Percentiles rank a stretch among this genome's conserved stretches.
Conservation (phyloP, 1,284 basidiomycete genomes). For the Puccinia hordei region DNA sequence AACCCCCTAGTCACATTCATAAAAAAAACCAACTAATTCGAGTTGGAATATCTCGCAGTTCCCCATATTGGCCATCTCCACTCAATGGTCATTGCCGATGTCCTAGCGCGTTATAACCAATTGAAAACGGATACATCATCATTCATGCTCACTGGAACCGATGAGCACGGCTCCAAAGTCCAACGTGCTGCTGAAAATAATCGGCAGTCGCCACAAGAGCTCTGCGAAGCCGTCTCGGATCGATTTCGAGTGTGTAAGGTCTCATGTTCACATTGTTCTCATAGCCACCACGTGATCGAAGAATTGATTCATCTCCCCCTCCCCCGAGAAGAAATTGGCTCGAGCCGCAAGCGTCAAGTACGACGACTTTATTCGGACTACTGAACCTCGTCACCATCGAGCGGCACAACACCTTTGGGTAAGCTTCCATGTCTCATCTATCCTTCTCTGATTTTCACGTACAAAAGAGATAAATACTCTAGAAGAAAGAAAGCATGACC, state of each 20-base stretch:
- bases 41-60: conserved; percentile 44
- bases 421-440: conserved; percentile 15
- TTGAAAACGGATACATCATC: conserved; percentile 53
- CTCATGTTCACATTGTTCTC: not conserved
- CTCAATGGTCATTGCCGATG: conserved; percentile 58
- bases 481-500: not conserved
- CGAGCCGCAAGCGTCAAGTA: conserved; percentile 55
- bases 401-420: conserved; percentile 58
- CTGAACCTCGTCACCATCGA: conserved; percentile 56
- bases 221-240: conserved; percentile 58
- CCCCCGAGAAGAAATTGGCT: conserved; percentile 54
- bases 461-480: not conserved
- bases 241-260: conserved; percentile 55
- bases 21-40: not conserved
- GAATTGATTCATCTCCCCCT: not conserved
- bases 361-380: conserved; percentile 58
- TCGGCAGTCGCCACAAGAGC: conserved; percentile 52
- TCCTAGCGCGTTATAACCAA: conserved; percentile 55
- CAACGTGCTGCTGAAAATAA: conserved; percentile 56
- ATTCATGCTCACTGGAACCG: conserved; percentile 58
- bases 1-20: not conserved
- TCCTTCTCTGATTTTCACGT: not conserved
- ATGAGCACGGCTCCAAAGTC: conserved; percentile 59
- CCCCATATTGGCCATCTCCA: conserved; percentile 60
- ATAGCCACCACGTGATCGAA: not conserved